Evolutionary conservation across 441 rosid genomes (phyloP).

Genomic region (Pelargonium cotyledonis): DNA sequence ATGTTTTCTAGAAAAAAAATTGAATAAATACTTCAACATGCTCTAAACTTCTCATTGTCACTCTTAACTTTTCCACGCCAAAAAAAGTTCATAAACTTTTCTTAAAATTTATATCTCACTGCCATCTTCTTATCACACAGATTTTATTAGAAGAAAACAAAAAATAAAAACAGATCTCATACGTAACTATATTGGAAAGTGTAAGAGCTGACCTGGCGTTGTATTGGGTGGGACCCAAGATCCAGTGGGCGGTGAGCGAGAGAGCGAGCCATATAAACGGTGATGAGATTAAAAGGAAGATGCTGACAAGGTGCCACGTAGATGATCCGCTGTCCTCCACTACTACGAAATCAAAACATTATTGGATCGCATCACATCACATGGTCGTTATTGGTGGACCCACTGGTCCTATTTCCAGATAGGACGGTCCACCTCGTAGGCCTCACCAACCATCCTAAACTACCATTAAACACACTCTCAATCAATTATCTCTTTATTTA

Average conservation of each 20-base stretch:
- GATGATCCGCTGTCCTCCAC: slow-evolving; percentile 5
- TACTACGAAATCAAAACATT: background rate
- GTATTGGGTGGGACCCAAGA: slow-evolving; percentile 1
- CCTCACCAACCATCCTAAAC: background rate
- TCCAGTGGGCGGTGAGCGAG: background rate
- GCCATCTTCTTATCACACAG: no score
- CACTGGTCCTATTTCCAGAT: background rate
- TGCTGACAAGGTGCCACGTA: slow-evolving; percentile 22
- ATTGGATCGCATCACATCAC: background rate
- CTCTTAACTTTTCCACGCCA: no score
- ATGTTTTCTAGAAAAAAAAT: no score
- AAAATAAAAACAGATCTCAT: no score
- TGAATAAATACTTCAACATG: no score
- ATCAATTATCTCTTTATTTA: background rate
- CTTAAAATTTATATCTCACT: no score
- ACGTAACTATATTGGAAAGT: no score
- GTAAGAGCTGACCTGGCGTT: background rate
- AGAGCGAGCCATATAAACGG: background rate
- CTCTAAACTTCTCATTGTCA: no score
- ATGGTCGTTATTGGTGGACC: background rate
- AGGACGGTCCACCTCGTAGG: background rate
- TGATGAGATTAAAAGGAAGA: background rate
- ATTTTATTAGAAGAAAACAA: no score
- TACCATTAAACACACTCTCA: background rate
- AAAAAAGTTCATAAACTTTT: no score